Evolutionary conservation across 192 early-diverging fungal genomes (phyloP), one percentile per base, ranked within the genome.

Genomic region (Diversispora epigaea): DNA sequence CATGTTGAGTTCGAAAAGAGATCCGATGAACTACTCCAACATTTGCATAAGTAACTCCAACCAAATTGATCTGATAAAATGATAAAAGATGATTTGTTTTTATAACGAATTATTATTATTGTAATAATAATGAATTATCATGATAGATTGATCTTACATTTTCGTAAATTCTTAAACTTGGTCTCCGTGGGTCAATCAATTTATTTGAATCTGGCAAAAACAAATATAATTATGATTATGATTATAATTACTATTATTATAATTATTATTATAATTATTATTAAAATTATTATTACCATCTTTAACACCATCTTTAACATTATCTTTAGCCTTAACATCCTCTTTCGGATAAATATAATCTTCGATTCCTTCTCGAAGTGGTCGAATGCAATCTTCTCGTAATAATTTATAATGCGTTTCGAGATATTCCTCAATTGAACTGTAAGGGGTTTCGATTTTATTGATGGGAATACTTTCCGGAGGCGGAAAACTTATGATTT

Each of bases 381-480:
- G 85, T 9, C 86, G 76, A 14, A 81, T 69, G 46, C 78, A 86
- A 60, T 88, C 87, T n/a, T 84, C 83, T 12, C 86, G 82, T 60
- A 88, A 77, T 22, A 88, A 73, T 39, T 60, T 67, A 63, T 82
- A 87, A 52, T 86, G 87, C 0, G 87, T 87, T 50, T 81, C 71
- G 0, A 86, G 67, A 71, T 88, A 88, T 56, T 85, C 72, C 5
- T 88, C 84, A 0, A 81, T 77, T 6, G 76, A 79, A 15, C 83
- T 77, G 32, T 88, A 87, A 10, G 81, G 71, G 9, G 54, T 75
- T 41, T 80, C 72, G 8, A 76, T 60, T 32, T 76, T 77, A 68
- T 87, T 87, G n/a, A 84, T 58, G 2, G 85, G 81, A n/a, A 87
- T 74, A 11, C 82, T 76, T 54, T 12, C 5, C 0, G 62, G 73